Conservation (phyloP, 2,329 filamentous ascomycete genomes). For the Fusarium sp. region DNA sequence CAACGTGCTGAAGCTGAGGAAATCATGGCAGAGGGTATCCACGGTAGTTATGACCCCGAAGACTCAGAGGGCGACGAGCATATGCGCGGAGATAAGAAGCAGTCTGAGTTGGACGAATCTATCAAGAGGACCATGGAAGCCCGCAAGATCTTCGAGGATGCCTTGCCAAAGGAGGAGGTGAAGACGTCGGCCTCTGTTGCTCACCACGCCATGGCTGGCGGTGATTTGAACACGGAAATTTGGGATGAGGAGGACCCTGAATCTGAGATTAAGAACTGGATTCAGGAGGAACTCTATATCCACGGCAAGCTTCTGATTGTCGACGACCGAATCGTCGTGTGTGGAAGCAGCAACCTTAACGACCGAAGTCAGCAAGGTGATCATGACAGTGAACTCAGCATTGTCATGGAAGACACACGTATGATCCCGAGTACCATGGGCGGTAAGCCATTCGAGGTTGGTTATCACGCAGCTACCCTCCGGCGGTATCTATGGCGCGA, state of each 20-base stretch:
- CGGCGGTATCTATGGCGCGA: constrained; percentile 89
- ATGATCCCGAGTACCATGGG: constrained; percentile 80
- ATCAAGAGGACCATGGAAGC: constrained; percentile 58
- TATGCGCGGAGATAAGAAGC: constrained; percentile 57
- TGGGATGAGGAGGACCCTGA: constrained; percentile 81
- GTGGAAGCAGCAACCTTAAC: constrained; percentile 91
- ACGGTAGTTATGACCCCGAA: constrained; percentile 63
- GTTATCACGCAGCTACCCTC: constrained; percentile 85
- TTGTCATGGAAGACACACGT: constrained; percentile 88
- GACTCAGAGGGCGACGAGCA: constrained; percentile 62
- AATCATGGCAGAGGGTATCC: constrained; percentile 81
- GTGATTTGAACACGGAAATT: constrained; percentile 72
- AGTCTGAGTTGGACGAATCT: constrained; percentile 52
- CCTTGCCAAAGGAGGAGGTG: constrained; percentile 52
- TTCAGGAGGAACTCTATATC: constrained; percentile 96
- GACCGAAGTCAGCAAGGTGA: constrained; percentile 88
- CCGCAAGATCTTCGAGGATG: constrained; percentile 66
- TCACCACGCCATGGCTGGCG: constrained; percentile 83
- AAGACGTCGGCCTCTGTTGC: constrained; percentile 66
- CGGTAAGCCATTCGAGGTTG: constrained; percentile 80
- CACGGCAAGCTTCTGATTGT: constrained; percentile 92
- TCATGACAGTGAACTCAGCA: constrained; percentile 91
- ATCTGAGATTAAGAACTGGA: constrained; percentile 86
- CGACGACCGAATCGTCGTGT: constrained; percentile 87
- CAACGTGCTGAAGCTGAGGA: constrained; percentile 91